Evolutionary conservation across 2,329 filamentous ascomycete genomes (phyloP), one percentile per base, ranked within the genome.

Genomic region (Penicillium sp.): DNA sequence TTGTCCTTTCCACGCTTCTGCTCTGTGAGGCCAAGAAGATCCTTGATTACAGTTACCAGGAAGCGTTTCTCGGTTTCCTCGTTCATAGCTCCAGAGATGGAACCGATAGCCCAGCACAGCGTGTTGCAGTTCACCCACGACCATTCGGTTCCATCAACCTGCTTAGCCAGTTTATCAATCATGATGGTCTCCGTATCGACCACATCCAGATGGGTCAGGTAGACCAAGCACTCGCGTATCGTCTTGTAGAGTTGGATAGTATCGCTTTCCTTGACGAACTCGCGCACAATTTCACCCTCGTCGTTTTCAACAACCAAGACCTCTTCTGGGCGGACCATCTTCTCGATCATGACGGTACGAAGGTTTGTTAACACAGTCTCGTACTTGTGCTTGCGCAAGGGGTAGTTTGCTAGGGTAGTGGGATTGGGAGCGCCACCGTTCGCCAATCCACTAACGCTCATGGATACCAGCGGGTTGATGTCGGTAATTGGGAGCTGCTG

Each of bases 41-140:
- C 94, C 79, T 99, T 99, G 69, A 99, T 99, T 55, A 99, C 96
- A 0, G 94, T 99, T 49, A 99, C 94, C 42, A 99, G 81, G 82
- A 99, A 99, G 12, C 94, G 86, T 81, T 99, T 99, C 78, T 99
- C 94, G 0, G 94, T 99, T 76, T 99, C 94, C 73, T 99, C 94
- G 72, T 97, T 99, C 94, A 99, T 99, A 52, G 94, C 94, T 56
- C 96, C 86, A 1, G 96, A 99, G 66, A 99, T 99, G 12, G 94
- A 99, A 41, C 94, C 94, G 68, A 99, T 99, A 31, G 94, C 94
- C 94, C 94, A 99, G 82, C 94, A 99, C 49, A 99, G 86, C 6
- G 96, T 97, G 78, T 99, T 99, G 86, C 94, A 99, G 79, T 99
- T 99, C 63, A 93, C 91, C 94, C 94, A 99, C 7, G 96, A 99